Conservation (phyloP, 768 basidiomycete genomes). For the Sistotremastrum niveocremeum region DNA sequence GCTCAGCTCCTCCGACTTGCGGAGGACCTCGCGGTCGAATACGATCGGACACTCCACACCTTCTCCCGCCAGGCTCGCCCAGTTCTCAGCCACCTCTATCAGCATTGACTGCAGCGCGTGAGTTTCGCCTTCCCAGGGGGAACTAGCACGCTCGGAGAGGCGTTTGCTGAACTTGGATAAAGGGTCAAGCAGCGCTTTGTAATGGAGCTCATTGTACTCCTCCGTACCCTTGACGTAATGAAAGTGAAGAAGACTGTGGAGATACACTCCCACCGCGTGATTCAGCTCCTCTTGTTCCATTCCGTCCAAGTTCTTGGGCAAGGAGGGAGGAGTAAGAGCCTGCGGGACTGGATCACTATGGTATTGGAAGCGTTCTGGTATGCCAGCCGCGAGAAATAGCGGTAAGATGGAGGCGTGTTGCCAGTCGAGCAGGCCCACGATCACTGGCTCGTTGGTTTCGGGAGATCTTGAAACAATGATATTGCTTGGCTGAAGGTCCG, state of each 20-base stretch:
- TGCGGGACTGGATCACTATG: constrained; percentile 28
- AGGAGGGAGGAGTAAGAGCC: constrained; percentile 25
- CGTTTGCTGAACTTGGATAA: constrained; percentile 22
- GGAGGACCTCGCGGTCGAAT: constrained; percentile 33
- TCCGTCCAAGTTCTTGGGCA: constrained; percentile 29
- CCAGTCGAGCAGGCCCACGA: constrained; percentile 37
- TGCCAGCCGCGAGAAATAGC: constrained; percentile 32
- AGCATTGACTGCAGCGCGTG: constrained; percentile 31
- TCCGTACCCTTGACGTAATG: constrained; percentile 33
- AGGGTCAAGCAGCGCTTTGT: constrained; percentile 25
- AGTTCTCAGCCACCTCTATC: constrained; percentile 28
- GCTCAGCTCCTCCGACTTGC: constrained; percentile 26
- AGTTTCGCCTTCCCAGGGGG: constrained; percentile 39
- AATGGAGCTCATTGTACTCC: constrained; percentile 32
- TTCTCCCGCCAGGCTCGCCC: constrained; percentile 27
- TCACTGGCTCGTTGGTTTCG: constrained; percentile 27
- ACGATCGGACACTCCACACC: constrained; percentile 29
- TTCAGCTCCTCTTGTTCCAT: constrained; percentile 24
- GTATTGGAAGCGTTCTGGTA: constrained; percentile 34
- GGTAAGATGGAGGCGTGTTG: constrained; percentile 43
- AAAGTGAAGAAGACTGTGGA: constrained; percentile 33
- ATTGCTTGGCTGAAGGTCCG: constrained; percentile 30
- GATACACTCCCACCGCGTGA: constrained; percentile 24
- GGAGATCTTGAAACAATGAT: constrained; percentile 33
- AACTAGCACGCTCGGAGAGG: constrained; percentile 31